These are phyloP conservation scores for Triticum monococcum DNA, from an alignment of 176 grass and related monocot genomes.

Conservation along the genomic window DNA sequence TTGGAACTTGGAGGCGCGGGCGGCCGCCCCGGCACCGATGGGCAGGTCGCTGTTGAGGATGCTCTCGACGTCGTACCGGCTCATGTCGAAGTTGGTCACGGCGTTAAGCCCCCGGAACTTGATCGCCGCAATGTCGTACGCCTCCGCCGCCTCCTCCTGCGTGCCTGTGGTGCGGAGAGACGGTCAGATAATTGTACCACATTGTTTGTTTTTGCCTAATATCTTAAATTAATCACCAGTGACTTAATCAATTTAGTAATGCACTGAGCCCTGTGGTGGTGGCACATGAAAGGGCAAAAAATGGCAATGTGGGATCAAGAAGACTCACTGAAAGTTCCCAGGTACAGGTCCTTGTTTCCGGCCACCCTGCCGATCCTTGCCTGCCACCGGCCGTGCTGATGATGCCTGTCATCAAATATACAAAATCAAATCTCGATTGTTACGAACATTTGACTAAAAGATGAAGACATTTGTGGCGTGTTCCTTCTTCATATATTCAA, in stretches of 20 bases:
- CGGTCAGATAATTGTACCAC: background rate
- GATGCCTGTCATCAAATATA: conserved; percentile 54
- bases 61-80: conserved; percentile 85
- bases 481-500: background rate
- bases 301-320: conserved; percentile 3
- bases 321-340: conserved; percentile 86
- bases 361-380: conserved; percentile 93
- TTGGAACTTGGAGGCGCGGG: conserved; percentile 36
- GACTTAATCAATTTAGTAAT: background rate
- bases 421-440: background rate
- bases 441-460: background rate
- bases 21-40: conserved; percentile 24
- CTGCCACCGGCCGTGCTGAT: conserved; percentile 95
- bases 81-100: conserved; percentile 98
- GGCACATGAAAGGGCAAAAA: background rate
- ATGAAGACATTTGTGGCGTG: background rate
- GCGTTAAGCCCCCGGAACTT: conserved; percentile 89
- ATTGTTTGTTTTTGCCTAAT: background rate
- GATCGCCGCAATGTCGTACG: conserved; percentile 92
- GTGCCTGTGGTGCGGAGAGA: conserved; percentile 51
- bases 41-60: conserved; percentile 92
- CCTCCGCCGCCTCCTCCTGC: conserved; percentile 90
- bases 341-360: conserved; percentile 96
- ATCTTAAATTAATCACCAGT: background rate
- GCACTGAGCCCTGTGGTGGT: background rate